phyloP scores from a whole-genome alignment of 1,284 basidiomycete species.

The Cystobasidium pallidum region DNA sequence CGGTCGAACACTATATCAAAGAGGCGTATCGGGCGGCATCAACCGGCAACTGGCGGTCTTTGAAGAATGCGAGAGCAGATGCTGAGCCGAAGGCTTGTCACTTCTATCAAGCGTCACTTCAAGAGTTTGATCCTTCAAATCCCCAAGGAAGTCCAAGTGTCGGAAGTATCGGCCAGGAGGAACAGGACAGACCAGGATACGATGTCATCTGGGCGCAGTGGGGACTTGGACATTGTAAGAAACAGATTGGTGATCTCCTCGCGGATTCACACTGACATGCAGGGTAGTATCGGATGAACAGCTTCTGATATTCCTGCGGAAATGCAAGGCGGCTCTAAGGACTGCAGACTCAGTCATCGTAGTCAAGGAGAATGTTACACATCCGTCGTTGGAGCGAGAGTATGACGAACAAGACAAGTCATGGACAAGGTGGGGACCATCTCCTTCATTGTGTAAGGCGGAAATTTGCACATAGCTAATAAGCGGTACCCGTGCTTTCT shows the following conservation, averaged over 20 bases:
- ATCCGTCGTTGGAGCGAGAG: conserved; percentile 63
- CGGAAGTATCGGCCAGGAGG: conserved; percentile 1
- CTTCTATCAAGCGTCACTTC: conserved; percentile 74
- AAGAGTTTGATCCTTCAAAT: conserved; percentile 71
- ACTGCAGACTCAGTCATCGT: conserved; percentile 65
- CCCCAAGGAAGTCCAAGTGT: conserved; percentile 4
- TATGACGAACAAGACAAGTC: conserved; percentile 88
- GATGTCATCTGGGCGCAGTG: conserved; percentile 93
- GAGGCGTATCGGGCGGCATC: conserved; percentile 60
- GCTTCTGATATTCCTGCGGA: conserved; percentile 73
- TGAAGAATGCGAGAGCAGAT: conserved; percentile 45
- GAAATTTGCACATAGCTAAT: not conserved
- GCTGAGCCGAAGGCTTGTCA: conserved; percentile 70
- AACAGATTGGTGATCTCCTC: too few relatives aligned
- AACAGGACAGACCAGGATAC: conserved; percentile 60
- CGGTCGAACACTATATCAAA: conserved; percentile 73
- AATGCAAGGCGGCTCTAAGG: conserved; percentile 65
- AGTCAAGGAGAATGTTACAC: conserved; percentile 84
- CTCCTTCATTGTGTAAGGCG: conserved; percentile 16
- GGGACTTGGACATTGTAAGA: conserved; percentile 69
- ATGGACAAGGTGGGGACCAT: conserved; percentile 68
- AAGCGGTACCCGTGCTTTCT: conserved; percentile 5
- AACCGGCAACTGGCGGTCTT: conserved; percentile 66
- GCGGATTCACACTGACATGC: not conserved
- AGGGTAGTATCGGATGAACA: conserved; percentile 67